Evolutionary conservation across 768 basidiomycete species (phyloP), one percentile per base, ranked within the genome.

Genomic region (Lentinula raphanica): DNA sequence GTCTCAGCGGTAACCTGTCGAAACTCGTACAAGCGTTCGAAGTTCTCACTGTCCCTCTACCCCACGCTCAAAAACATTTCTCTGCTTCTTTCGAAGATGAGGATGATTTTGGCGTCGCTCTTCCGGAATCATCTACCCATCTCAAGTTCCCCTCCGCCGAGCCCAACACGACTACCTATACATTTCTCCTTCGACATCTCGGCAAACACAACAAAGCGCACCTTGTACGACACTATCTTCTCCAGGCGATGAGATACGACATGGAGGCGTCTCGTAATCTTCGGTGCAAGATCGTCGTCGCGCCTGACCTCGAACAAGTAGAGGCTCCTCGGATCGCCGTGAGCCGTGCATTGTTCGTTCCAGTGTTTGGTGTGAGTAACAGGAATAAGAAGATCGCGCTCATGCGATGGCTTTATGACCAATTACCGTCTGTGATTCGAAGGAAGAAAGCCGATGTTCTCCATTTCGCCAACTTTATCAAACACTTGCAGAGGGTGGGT

Each of bases 11-110:
- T 12, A 71, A 85, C 54, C 69, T 88, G 38, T 83, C 87, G 3
- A 84, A 81, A 63, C 78, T 93, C 66, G 79, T 92, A 5, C 82
- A 84, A 64, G 79, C 86, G 1, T 93, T 92, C 65, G 91, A 92
- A 63, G 84, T 88, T 28, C 81, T 92, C 58, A 90, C 90, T 0
- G 78, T 84, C 49, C 88, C 88, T 15, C 75, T 91, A 28, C 84
- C 87, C 11, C 69, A 73, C 59, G 75, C 79, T 42, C 74, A 69
- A 49, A 72, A 77, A 66, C 74, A 76, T 62, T 72, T 76, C 56
- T 76, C 80, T 60, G 72, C 78, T 5, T 77, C 82, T 12, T 87
- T 85, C 67, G 86, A 79, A 25, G 79, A 79, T 27, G 84, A 91
- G 50, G 82, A 87, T 36, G 84, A 84, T 63, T 83, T 79, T 60